phyloP scores from a whole-genome alignment of 345 rosid species.

The Eucalyptus sp. region DNA sequence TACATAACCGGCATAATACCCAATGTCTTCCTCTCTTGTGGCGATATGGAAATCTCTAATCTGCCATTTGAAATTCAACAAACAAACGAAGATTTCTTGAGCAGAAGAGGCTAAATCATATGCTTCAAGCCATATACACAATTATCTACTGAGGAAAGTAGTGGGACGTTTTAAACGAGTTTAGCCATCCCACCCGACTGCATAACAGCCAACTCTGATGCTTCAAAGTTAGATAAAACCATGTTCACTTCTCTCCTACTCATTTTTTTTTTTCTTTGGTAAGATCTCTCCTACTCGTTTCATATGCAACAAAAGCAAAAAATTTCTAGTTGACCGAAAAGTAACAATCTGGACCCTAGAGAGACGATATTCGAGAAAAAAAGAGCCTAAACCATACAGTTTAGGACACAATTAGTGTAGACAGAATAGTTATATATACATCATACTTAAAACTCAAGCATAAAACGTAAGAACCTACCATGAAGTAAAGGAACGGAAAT shows the following conservation, averaged over 20 bases:
- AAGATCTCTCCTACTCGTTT: neutral
- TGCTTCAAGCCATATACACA: neutral
- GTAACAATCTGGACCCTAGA: neutral
- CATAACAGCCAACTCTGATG: neutral
- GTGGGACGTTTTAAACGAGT: neutral
- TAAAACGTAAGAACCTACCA: constrained; percentile 41
- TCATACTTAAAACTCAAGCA: neutral
- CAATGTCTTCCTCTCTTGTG: constrained; percentile 76
- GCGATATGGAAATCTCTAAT: constrained; percentile 67
- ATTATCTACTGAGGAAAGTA: neutral
- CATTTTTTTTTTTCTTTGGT: neutral
- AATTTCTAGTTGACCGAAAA: neutral
- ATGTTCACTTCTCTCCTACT: neutral
- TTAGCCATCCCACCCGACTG: neutral
- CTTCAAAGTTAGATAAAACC: neutral
- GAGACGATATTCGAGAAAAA: neutral
- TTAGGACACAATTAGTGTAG: neutral
- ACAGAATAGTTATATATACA: neutral
- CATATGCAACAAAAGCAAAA: neutral
- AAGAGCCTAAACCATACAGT: neutral
- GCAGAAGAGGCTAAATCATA: neutral
- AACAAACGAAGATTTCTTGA: neutral
- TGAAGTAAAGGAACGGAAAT: constrained; percentile 84
- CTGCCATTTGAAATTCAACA: constrained; percentile 19
- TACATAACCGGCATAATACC: constrained; percentile 79